Evolutionary conservation across 495 filamentous ascomycete species (phyloP).

Genomic region (Lophiotrema nucula): DNA sequence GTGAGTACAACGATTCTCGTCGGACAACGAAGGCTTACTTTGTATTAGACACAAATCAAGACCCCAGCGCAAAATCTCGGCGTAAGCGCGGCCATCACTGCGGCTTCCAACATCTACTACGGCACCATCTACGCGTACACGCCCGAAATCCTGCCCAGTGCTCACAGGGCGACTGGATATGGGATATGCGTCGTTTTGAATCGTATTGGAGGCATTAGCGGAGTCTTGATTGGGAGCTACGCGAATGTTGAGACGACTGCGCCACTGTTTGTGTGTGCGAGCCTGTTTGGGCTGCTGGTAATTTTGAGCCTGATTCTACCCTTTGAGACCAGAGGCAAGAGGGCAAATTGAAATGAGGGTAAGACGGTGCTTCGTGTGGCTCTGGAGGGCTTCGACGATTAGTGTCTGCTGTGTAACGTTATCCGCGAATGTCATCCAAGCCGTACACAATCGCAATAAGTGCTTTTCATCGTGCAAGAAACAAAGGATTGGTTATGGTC

Average conservation of each 20-base stretch:
- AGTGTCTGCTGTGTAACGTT: too few relatives aligned
- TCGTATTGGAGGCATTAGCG: conserved; percentile 43
- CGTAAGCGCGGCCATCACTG: conserved; percentile 45
- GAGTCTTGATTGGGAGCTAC: conserved; percentile 45
- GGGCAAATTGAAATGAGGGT: conserved; percentile 1
- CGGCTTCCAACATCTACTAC: conserved; percentile 50
- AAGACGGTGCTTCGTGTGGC: too few relatives aligned
- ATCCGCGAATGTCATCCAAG: too few relatives aligned
- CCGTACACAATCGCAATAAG: too few relatives aligned
- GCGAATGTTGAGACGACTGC: conserved; percentile 41
- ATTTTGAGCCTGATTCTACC: conserved; percentile 44
- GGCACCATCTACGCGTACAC: conserved; percentile 51
- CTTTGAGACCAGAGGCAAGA: conserved; percentile 39
- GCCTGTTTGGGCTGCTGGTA: conserved; percentile 39
- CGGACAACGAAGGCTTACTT: too few relatives aligned
- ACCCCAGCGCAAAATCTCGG: conserved; percentile 46
- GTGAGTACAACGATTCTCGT: too few relatives aligned
- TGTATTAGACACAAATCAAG: conserved; percentile 44
- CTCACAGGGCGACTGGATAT: conserved; percentile 48
- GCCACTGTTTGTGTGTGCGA: conserved; percentile 46
- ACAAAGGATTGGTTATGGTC: too few relatives aligned
- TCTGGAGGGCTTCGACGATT: too few relatives aligned
- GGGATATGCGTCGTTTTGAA: conserved; percentile 46
- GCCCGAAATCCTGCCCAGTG: conserved; percentile 46
- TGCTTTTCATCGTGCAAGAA: too few relatives aligned